Conservation (phyloP, 257 asterid genomes). For the Cruciata laevipes region DNA sequence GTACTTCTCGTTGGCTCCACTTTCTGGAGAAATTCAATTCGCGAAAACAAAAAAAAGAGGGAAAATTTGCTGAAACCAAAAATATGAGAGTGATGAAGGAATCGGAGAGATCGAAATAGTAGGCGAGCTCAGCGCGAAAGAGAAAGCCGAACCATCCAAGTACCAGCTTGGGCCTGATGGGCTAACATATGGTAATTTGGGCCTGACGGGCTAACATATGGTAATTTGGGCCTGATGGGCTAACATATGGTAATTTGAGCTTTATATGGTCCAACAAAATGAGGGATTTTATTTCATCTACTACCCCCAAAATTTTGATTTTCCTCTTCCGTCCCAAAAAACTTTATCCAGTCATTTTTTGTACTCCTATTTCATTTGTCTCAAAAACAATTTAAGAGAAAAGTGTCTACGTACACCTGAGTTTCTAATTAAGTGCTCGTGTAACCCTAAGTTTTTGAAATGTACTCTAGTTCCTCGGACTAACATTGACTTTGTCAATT, state of each 20-base stretch:
- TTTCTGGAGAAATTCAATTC: conserved; percentile 6
- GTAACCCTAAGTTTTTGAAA: too few species aligned
- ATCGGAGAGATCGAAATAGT: conserved; percentile 12
- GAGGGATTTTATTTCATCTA: too few species aligned
- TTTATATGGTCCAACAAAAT: too few species aligned
- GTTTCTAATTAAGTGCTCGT: too few species aligned
- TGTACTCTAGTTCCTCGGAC: too few species aligned
- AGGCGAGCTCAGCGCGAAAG: conserved; percentile 8
- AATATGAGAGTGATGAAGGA: background rate
- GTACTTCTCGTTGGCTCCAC: background rate
- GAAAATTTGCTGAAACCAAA: background rate
- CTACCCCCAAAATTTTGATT: too few species aligned
- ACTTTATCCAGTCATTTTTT: too few species aligned
- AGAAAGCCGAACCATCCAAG: conserved; percentile 11
- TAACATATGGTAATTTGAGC: background rate
- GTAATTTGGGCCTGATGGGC: background rate
- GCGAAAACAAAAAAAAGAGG: background rate
- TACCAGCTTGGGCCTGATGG: background rate
- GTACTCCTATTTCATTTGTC: too few species aligned
- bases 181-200: background rate
- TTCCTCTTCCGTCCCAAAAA: too few species aligned
- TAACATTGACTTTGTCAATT: too few species aligned
- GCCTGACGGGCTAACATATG: background rate
- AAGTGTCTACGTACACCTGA: too few species aligned
- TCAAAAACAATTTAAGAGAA: too few species aligned